A percentile compares a stretch with the other conserved stretches of the same genome.
phyloP scores from a whole-genome alignment of 2,329 filamentous ascomycete species.

The Helotiales sp. region DNA sequence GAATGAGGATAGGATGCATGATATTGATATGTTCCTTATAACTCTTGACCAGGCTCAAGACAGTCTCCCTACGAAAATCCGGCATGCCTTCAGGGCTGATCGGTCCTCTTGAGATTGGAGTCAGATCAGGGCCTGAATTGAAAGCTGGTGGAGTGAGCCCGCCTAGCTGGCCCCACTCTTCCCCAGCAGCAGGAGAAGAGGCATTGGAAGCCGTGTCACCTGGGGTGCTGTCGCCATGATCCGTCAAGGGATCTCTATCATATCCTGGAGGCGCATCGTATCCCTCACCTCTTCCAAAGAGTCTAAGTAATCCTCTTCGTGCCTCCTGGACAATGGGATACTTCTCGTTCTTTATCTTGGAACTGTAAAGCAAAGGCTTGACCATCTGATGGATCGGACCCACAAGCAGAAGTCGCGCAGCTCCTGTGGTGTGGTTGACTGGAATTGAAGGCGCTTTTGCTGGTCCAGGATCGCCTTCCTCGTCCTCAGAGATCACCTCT shows the following conservation, averaged over 20 bases:
- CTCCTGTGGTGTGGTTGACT: constrained; percentile 86
- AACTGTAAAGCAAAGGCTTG: constrained; percentile 45
- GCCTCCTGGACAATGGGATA: constrained; percentile 80
- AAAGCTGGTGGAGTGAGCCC: constrained; percentile 33
- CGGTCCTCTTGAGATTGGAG: constrained; percentile 26
- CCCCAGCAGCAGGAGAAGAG: constrained; percentile 53
- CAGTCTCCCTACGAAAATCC: constrained; percentile 52
- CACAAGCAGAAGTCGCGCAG: constrained; percentile 77
- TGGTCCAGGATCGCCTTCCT: constrained; percentile 47
- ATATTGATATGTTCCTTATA: constrained; percentile 63
- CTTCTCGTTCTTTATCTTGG: constrained; percentile 58
- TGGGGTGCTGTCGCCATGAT: constrained; percentile 43
- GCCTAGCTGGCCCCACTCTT: constrained; percentile 60
- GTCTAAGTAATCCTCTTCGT: constrained; percentile 68
- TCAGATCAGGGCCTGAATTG: constrained; percentile 16
- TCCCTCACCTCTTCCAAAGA: constrained; percentile 80
- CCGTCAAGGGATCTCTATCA: constrained; percentile 34
- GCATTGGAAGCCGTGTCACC: constrained; percentile 50
- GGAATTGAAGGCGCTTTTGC: constrained; percentile 71
- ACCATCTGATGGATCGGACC: constrained; percentile 63
- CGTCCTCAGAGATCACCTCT: constrained; percentile 52
- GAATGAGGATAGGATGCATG: constrained; percentile 64
- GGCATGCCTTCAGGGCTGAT: constrained; percentile 48
- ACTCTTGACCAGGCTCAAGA: constrained; percentile 54
- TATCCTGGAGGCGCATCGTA: constrained; percentile 54